Evolutionary conservation across 2,329 filamentous ascomycete species (phyloP), one percentile per base, ranked within the genome.

Genomic region (Penicillium sp.): DNA sequence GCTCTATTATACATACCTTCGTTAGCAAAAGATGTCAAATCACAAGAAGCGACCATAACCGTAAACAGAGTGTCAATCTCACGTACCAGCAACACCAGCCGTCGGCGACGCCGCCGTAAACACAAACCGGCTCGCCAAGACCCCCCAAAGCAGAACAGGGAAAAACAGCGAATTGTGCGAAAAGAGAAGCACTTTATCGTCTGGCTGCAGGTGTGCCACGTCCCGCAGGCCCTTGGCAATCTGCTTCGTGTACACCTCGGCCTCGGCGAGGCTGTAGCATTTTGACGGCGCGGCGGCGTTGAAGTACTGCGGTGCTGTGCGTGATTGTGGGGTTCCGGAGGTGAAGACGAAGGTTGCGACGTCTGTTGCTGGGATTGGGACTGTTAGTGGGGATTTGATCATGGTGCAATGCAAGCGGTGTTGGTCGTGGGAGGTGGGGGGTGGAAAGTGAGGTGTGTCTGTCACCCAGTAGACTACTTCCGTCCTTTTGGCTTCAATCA

Each of bases 61-160:
- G 31, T 11, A 11, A 38, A 38, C 8, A 38, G 2, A 13, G 15
- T 6, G 13, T 44, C 5, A 30, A 23, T 35, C 5, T 17, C 30
- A 41, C 52, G 7, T 13, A 58, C 56, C 56, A 26, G 23, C 31
- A 26, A 58, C 48, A 49, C 48, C 48, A 0, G 60, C 60, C 11
- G 29, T 23, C 15, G 53, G 53, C 19, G 55, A 35, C 17, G 54
- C 60, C 15, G 60, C 60, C n/a, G 60, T 62, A 38, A 62, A 62
- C 3, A 62, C 60, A 29, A 48, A 52, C 19, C 60, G 15, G 3
- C 48, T 55, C 3, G 60, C 60, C 8, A 57, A 44, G 35, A 62
- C 60, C 15, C 60, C 60, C 60, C 60, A 62, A 6, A 62, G 49
- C 38, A 62, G 13, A n/a, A 62, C 60, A 2, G 60, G 60, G 19